phyloP scores from a whole-genome alignment of 2,329 filamentous ascomycete genomes.

The Colletotrichum caudatum region DNA sequence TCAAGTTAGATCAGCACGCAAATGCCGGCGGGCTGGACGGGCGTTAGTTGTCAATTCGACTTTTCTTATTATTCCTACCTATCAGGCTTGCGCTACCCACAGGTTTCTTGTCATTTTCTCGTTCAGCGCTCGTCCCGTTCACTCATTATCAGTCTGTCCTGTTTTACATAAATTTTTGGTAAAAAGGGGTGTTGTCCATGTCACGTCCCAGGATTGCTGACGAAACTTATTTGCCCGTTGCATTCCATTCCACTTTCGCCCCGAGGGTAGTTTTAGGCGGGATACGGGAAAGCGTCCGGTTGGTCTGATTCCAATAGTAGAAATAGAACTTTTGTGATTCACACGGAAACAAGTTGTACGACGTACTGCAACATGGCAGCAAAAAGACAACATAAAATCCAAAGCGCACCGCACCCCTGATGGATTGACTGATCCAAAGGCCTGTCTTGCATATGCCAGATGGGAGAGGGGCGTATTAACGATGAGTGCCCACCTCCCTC shows the following conservation, averaged over 20 bases:
- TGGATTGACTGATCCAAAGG: background rate
- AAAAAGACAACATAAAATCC: background rate
- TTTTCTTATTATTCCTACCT: slow-evolving; percentile 23
- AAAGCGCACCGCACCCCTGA: no score
- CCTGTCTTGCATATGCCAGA: no score
- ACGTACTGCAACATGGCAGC: no score
- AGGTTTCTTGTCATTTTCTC: background rate
- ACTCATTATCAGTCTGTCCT: background rate
- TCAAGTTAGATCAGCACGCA: slow-evolving; percentile 34
- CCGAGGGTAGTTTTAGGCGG: background rate
- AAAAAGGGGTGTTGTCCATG: no score
- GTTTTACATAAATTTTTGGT: background rate
- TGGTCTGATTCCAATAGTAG: background rate
- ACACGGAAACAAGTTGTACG: background rate
- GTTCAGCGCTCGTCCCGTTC: background rate
- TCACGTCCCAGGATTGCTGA: background rate
- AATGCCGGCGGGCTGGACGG: slow-evolving; percentile 31
- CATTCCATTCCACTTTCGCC: background rate
- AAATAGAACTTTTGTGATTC: no score
- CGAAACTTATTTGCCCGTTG: background rate
- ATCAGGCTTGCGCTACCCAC: background rate
- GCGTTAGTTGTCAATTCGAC: slow-evolving; percentile 34
- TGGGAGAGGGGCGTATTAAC: background rate
- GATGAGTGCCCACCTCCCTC: background rate
- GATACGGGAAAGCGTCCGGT: background rate